Evolutionary conservation across 2,329 filamentous ascomycete genomes (phyloP), one percentile per base, ranked within the genome.

Genomic region (Phialophora expanda): DNA sequence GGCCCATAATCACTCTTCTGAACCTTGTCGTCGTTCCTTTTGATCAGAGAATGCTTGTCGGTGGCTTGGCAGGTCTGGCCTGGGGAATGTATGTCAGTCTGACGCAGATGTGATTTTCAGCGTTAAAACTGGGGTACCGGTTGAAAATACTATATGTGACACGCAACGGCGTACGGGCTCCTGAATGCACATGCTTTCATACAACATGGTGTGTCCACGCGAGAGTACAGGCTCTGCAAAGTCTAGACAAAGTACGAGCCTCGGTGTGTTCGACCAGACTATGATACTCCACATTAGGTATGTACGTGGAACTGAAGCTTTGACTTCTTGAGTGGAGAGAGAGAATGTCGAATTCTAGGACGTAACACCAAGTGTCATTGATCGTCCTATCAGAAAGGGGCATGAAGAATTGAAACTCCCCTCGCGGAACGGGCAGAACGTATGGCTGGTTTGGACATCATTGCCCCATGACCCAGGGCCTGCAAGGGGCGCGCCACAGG

Each of bases 41-140:
- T 6, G 73, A 77, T 20, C 74, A 76, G 67, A 71, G 78, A 41
- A 65, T 79, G 64, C 67, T 79, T 34, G 74, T 78, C 20, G 74
- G 75, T 12, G 76, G 72, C 53, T 51, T 77, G 30, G 76, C 78
- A 60, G 78, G 77, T 9, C 71, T 79, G 41, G 63, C 75, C 24
- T 79, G 78, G 78, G 76, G 73, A 6, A 70, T 79, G 38, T 79
- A 78, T 66, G 64, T 79, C 51, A 92, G 89, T 74, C 78, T 93
- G 41, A 62, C 67, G 34, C 44, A 63, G 30, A 28, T 67, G 20
- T 62, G 51, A 61, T 22, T 5, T 48, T n/a, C 5, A 26, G 28
- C 24, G 24, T n/a, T 12, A 22, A 14, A 46, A 50, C 24, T 2
- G 26, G 38, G 22, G 20, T 51, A 44, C 14, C 20, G 9, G 24